A percentile compares a stretch with the other conserved stretches of the same genome.
These are phyloP conservation scores for Cordyceps sp. DNA, from an alignment of 2,329 filamentous ascomycete genomes.

Conservation along the genomic window DNA sequence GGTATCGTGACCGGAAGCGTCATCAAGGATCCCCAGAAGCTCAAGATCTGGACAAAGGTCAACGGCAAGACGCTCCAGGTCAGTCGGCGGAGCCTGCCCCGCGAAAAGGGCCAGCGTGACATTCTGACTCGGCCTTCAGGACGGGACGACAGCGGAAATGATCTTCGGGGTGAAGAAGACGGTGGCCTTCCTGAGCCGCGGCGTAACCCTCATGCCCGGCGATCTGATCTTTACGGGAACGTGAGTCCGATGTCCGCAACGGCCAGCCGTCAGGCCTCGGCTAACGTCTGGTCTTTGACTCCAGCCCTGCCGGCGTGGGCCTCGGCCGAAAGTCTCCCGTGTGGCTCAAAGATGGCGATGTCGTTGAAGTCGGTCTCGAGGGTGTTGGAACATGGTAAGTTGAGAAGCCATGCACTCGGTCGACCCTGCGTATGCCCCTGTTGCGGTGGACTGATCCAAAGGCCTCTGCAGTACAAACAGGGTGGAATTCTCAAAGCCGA, in stretches of 20 bases:
- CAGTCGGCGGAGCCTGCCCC: background rate
- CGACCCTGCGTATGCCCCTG: too few species aligned
- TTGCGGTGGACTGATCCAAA: too few species aligned
- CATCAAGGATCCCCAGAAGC: slow-evolving; percentile 37
- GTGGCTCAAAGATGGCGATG: slow-evolving; percentile 55
- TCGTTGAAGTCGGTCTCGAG: slow-evolving; percentile 52
- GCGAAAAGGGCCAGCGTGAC: background rate
- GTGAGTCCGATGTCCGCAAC: slow-evolving; percentile 15
- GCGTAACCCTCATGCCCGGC: slow-evolving; percentile 45
- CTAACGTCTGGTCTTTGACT: background rate
- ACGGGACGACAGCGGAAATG: slow-evolving; percentile 42
- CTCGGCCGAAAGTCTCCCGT: slow-evolving; percentile 50
- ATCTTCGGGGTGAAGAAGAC: slow-evolving; percentile 45
- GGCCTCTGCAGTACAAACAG: slow-evolving; percentile 14
- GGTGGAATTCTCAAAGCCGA: too few species aligned
- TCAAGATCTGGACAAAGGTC: slow-evolving; percentile 39
- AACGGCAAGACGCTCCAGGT: slow-evolving; percentile 43
- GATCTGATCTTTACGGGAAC: slow-evolving; percentile 54
- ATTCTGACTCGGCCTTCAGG: slow-evolving; percentile 12
- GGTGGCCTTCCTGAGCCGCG: slow-evolving; percentile 41
- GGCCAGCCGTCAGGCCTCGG: background rate
- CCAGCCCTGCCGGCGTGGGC: slow-evolving; percentile 50
- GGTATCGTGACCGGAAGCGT: slow-evolving; percentile 45
- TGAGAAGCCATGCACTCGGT: background rate
- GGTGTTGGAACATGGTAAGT: slow-evolving; percentile 39